Conservation (phyloP, 139 green algal genomes). For the Chlamydomonas sp. region DNA sequence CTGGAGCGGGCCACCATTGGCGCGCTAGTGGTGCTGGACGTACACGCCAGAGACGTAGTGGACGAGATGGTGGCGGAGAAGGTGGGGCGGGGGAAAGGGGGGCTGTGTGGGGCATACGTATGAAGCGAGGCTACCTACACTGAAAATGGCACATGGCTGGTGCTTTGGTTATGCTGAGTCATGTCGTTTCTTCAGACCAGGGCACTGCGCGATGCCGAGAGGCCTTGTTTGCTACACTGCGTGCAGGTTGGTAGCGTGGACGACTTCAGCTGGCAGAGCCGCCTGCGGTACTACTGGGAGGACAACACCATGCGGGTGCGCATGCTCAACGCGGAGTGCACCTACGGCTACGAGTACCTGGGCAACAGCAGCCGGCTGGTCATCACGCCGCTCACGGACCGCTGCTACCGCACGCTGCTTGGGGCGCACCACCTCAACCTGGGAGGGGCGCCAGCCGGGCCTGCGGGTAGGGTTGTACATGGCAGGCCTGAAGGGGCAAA, state of each 20-base stretch:
- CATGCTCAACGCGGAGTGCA: constrained; percentile 62
- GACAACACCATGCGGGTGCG: constrained; percentile 47
- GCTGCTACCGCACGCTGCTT: constrained; percentile 71
- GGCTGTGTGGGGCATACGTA: not conserved
- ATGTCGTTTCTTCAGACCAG: too few species aligned
- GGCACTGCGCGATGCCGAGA: too few species aligned
- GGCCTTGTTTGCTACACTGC: not conserved
- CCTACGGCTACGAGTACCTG: constrained; percentile 55
- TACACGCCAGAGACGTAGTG: constrained; percentile 73
- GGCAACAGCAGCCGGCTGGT: constrained; percentile 57
- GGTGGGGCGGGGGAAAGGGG: constrained; percentile 1
- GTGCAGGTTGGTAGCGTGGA: constrained; percentile 36
- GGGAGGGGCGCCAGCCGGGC: constrained; percentile 63
- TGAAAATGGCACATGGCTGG: too few species aligned
- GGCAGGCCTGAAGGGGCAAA: too few species aligned
- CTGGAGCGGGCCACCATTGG: constrained; percentile 68
- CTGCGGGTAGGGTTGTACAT: constrained; percentile 35
- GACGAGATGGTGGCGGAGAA: constrained; percentile 63
- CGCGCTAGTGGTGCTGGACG: constrained; percentile 74
- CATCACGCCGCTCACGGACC: constrained; percentile 63
- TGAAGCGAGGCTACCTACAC: too few species aligned
- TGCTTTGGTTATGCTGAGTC: too few species aligned
- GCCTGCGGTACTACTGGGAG: constrained; percentile 69
- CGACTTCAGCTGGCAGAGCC: constrained; percentile 60
- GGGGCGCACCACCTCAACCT: constrained; percentile 69